Conservation (phyloP, 805 yeast genomes). For the Suhomyces sp. region DNA sequence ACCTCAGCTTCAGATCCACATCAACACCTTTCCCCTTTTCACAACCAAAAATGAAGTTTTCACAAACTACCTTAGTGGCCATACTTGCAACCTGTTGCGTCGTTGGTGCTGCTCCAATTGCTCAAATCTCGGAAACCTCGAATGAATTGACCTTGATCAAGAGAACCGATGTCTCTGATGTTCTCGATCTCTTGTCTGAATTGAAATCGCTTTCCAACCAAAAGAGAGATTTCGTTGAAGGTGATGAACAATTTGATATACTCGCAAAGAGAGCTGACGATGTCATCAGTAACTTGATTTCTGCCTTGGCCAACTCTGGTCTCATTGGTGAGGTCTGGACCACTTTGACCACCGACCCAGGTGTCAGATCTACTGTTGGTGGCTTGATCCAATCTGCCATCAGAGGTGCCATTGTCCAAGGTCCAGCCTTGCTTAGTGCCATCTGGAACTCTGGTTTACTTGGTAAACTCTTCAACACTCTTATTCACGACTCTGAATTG, state of each 20-base stretch:
- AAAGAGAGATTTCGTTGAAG: constrained; percentile 36
- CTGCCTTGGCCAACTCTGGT: constrained; percentile 40
- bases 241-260: constrained; percentile 25
- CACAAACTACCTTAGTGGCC: constrained; percentile 40
- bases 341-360: constrained; percentile 32
- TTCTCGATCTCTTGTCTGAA: constrained; percentile 33
- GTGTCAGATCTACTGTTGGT: constrained; percentile 25
- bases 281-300: constrained; percentile 34
- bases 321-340: constrained; percentile 35
- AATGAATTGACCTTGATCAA: constrained; percentile 27
- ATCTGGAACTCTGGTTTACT: constrained; percentile 43
- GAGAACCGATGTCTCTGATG: constrained; percentile 36
- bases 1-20: too few species aligned
- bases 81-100: constrained; percentile 38
- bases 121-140: constrained; percentile 19
- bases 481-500: constrained; percentile 34
- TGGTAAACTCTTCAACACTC: constrained; percentile 28
- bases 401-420: constrained; percentile 35
- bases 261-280: constrained; percentile 37
- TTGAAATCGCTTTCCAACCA: constrained; percentile 28
- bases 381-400: constrained; percentile 32
- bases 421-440: constrained; percentile 41
- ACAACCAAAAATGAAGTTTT: constrained; percentile 44
- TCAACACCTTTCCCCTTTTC: too few species aligned
- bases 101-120: constrained; percentile 35